Conservation (phyloP, 805 yeast species). For the Candida rishiriensis region DNA sequence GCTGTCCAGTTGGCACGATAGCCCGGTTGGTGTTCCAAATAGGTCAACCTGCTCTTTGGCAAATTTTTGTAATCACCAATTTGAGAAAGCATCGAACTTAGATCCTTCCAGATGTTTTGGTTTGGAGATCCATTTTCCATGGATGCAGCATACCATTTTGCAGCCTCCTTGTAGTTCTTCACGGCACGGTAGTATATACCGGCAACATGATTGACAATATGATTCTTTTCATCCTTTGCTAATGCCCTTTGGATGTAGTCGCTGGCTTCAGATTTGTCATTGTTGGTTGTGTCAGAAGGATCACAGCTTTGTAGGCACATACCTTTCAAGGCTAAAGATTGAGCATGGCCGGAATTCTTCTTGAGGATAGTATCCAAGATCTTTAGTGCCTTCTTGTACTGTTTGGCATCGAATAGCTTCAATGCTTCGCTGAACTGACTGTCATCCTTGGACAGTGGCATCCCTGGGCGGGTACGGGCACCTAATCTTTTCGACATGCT, state of each 20-base stretch:
- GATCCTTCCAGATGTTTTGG: conserved; percentile 74
- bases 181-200: conserved; percentile 77
- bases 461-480: conserved; percentile 14
- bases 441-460: conserved; percentile 52
- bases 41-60: conserved; percentile 58
- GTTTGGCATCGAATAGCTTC: conserved; percentile 75
- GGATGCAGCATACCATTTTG: conserved; percentile 71
- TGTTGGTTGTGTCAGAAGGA: conserved; percentile 6
- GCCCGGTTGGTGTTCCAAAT: conserved; percentile 71
- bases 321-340: conserved; percentile 82
- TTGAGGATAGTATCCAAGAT: conserved; percentile 70
- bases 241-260: conserved; percentile 57
- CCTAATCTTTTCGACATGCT: conserved; percentile 1
- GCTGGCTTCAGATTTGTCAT: conserved; percentile 58
- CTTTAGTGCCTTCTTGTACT: conserved; percentile 82
- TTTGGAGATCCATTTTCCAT: conserved; percentile 75
- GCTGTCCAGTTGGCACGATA: conserved; percentile 90
- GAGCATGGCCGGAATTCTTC: conserved; percentile 72
- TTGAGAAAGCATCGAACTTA: conserved; percentile 76
- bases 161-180: conserved; percentile 70
- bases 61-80: conserved; percentile 65
- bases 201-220: conserved; percentile 76
- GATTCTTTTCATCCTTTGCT: conserved; percentile 53
- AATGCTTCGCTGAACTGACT: conserved; percentile 75
- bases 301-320: conserved; percentile 55